These are phyloP conservation scores for Bruguiera parviflora DNA, from an alignment of 345 rosid genomes.

Conservation along the genomic window DNA sequence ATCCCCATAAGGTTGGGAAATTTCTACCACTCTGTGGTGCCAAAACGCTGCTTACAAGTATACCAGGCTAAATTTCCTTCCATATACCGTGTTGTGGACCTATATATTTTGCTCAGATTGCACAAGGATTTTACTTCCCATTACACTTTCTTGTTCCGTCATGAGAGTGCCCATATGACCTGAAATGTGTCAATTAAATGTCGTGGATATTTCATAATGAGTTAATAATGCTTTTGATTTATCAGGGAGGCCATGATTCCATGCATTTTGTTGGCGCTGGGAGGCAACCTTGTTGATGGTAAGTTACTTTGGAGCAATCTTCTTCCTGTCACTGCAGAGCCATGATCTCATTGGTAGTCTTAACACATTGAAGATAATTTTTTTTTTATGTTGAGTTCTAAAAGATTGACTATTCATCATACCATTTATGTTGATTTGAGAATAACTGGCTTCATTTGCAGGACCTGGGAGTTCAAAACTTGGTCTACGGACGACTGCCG, in stretches of 20 bases:
- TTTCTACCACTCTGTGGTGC: neutral
- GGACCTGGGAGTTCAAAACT: constrained; percentile 98
- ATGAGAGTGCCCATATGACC: neutral
- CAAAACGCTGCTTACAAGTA: neutral
- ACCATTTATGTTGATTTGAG: neutral
- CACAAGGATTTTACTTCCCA: neutral
- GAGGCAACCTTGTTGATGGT: constrained; percentile 98
- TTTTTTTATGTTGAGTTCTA: no score
- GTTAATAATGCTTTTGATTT: constrained; percentile 6
- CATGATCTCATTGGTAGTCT: neutral
- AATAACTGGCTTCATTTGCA: constrained; percentile 28
- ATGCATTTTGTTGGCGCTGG: constrained; percentile 85
- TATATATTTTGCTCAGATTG: neutral
- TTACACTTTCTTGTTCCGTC: neutral
- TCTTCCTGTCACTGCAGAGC: neutral
- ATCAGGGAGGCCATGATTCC: constrained; percentile 98
- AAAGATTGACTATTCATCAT: no score
- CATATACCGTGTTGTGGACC: neutral
- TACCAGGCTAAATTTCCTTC: neutral
- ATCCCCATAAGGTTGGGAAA: neutral
- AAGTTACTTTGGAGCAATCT: constrained; percentile 10
- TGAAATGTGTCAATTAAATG: neutral
- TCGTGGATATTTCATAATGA: neutral
- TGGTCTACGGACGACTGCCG: constrained; percentile 81
- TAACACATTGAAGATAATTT: no score